Evolutionary conservation across 2,329 filamentous ascomycete species (phyloP).

Genomic region (Fusarium redolens): DNA sequence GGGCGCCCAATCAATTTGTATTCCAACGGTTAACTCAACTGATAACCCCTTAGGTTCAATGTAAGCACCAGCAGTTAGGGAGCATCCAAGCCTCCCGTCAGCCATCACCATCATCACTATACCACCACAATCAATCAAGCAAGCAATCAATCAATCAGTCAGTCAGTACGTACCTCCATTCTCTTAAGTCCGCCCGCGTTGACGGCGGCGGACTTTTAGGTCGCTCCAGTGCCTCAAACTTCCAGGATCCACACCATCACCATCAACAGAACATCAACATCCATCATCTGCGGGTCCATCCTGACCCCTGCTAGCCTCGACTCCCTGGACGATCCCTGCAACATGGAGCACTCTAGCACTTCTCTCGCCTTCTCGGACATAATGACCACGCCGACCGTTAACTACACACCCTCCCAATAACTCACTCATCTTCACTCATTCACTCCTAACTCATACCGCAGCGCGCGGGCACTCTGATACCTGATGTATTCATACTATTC

Average conservation of each 20-base stretch:
- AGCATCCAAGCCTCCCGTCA: slow-evolving; percentile 32
- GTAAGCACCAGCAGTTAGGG: slow-evolving; percentile 30
- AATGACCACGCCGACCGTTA: slow-evolving; percentile 53
- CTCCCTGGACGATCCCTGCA: slow-evolving; percentile 36
- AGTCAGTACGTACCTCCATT: slow-evolving; percentile 4
- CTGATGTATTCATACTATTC: background rate
- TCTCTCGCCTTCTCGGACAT: slow-evolving; percentile 54
- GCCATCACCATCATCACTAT: slow-evolving; percentile 7
- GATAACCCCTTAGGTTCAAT: background rate
- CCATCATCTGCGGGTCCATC: slow-evolving; percentile 19
- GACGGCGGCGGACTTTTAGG: slow-evolving; percentile 38
- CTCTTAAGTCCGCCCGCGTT: slow-evolving; percentile 34
- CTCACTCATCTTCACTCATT: background rate
- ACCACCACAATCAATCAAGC: background rate
- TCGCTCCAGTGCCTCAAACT: slow-evolving; percentile 2
- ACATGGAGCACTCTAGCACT: background rate
- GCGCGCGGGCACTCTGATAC: slow-evolving; percentile 5
- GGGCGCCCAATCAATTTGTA: slow-evolving; percentile 13
- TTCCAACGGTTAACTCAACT: slow-evolving; percentile 10
- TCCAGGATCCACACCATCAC: slow-evolving; percentile 36
- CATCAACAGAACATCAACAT: slow-evolving; percentile 29
- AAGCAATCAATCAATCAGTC: background rate
- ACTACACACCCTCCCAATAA: slow-evolving; percentile 26
- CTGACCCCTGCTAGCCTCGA: slow-evolving; percentile 8
- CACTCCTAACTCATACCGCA: slow-evolving; percentile 5